phyloP scores from a whole-genome alignment of 129 eudicot species.

The Centella asiatica region DNA sequence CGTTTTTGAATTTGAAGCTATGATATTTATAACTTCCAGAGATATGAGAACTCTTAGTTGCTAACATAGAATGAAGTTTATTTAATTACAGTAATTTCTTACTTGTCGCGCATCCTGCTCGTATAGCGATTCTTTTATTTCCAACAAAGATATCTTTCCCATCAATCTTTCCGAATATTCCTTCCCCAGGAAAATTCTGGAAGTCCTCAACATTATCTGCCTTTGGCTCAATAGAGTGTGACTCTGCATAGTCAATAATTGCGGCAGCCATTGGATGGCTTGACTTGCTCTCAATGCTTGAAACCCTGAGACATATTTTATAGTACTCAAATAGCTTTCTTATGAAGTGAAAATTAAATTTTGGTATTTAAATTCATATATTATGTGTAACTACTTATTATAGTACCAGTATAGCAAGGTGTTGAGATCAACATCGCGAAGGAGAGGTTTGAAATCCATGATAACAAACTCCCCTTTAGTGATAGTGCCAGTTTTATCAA shows the following conservation, averaged over 20 bases:
- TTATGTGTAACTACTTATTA: background rate
- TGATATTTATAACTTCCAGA: background rate
- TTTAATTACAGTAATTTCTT: background rate
- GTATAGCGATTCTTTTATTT: conserved; percentile 47
- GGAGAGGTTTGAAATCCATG: conserved; percentile 40
- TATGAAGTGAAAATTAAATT: background rate
- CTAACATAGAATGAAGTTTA: too few relatives aligned
- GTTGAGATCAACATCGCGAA: conserved; percentile 21
- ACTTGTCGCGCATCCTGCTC: conserved; percentile 68
- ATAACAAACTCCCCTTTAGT: conserved; percentile 82
- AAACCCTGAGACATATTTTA: conserved; percentile 43
- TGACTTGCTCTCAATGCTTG: conserved; percentile 84
- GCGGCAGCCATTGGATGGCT: conserved; percentile 95
- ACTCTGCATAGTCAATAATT: conserved; percentile 49
- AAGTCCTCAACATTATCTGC: conserved; percentile 70
- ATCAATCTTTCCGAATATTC: conserved; percentile 69
- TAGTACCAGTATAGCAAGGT: conserved; percentile 59
- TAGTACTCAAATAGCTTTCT: background rate
- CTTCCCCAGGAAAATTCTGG: conserved; percentile 85
- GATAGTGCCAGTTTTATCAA: conserved; percentile 92
- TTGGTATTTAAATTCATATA: too few relatives aligned
- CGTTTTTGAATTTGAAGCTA: background rate
- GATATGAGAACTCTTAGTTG: background rate
- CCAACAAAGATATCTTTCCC: conserved; percentile 63
- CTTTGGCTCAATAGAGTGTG: conserved; percentile 41